phyloP scores from a whole-genome alignment of 495 filamentous ascomycete species.

The Hyphodiscus hymeniophilus region DNA sequence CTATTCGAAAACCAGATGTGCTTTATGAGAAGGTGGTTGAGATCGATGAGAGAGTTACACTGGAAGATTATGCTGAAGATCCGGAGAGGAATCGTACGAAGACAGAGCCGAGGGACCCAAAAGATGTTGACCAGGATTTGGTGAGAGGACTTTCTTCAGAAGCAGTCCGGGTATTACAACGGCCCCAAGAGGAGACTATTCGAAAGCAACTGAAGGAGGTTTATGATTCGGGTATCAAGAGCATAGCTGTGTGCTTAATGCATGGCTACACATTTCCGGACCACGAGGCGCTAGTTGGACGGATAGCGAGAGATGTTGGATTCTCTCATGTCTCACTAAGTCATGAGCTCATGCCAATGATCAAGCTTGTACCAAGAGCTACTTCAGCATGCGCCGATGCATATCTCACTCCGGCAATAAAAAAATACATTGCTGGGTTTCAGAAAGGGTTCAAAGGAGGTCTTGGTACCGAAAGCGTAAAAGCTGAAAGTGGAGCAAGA shows the following conservation, averaged over 20 bases:
- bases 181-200: slow-evolving; percentile 47
- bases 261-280: slow-evolving; percentile 74
- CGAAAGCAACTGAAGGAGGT: slow-evolving; percentile 46
- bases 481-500: slow-evolving; percentile 42
- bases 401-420: slow-evolving; percentile 91
- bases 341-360: slow-evolving; percentile 89
- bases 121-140: slow-evolving; percentile 36
- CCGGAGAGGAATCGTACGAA: slow-evolving; percentile 50
- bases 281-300: slow-evolving; percentile 62
- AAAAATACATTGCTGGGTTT: slow-evolving; percentile 90
- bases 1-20: slow-evolving; percentile 71
- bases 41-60: slow-evolving; percentile 74
- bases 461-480: slow-evolving; percentile 58
- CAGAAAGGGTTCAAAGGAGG: slow-evolving; percentile 65
- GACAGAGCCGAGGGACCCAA: slow-evolving; percentile 38
- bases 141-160: slow-evolving; percentile 63
- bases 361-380: slow-evolving; percentile 76
- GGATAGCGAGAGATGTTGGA: slow-evolving; percentile 61
- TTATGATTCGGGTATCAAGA: slow-evolving; percentile 54
- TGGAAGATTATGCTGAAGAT: slow-evolving; percentile 84
- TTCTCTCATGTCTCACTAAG: slow-evolving; percentile 69
- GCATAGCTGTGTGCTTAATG: slow-evolving; percentile 73
- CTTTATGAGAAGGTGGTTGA: slow-evolving; percentile 71
- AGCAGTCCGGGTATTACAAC: slow-evolving; percentile 55
- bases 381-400: slow-evolving; percentile 94